Percentiles rank a stretch among this genome's conserved stretches.
These are phyloP conservation scores for Epicoccum sorghinum DNA, from an alignment of 2,329 filamentous ascomycete genomes.

Conservation along the genomic window DNA sequence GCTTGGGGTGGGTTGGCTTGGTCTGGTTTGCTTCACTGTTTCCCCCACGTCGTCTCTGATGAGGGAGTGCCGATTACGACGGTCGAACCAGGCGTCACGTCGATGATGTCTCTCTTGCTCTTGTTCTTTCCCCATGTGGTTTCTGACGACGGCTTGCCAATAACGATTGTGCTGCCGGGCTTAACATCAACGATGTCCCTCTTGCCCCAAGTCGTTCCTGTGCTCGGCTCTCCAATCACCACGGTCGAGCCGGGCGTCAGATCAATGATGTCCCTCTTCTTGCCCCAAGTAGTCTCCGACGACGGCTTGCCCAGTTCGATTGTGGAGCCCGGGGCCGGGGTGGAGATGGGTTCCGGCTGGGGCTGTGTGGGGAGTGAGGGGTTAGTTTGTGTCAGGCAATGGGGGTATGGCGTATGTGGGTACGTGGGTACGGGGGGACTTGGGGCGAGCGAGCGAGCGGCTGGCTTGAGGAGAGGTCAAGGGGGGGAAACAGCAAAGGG, in stretches of 20 bases:
- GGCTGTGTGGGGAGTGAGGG: too few relatives aligned
- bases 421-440: too few relatives aligned
- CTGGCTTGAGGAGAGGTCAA: too few relatives aligned
- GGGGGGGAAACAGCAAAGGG: too few relatives aligned
- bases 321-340: slow-evolving; percentile 4
- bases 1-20: too few relatives aligned
- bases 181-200: neutral
- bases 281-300: slow-evolving; percentile 27
- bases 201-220: slow-evolving; percentile 29
- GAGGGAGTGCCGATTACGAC: slow-evolving; percentile 24
- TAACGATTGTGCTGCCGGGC: slow-evolving; percentile 12
- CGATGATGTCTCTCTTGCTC: slow-evolving; percentile 15
- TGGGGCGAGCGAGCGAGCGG: too few relatives aligned
- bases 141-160: slow-evolving; percentile 10
- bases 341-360: neutral
- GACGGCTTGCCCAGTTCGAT: slow-evolving; percentile 25
- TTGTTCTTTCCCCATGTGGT: slow-evolving; percentile 26
- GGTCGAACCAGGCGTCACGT: neutral
- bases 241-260: slow-evolving; percentile 12
- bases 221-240: slow-evolving; percentile 16
- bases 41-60: slow-evolving; percentile 23
- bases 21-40: neutral
- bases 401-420: too few relatives aligned
- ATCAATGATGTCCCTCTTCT: slow-evolving; percentile 4
- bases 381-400: too few relatives aligned